phyloP scores from a whole-genome alignment of 2,329 filamentous ascomycete genomes.

The Orbilia javanica region DNA sequence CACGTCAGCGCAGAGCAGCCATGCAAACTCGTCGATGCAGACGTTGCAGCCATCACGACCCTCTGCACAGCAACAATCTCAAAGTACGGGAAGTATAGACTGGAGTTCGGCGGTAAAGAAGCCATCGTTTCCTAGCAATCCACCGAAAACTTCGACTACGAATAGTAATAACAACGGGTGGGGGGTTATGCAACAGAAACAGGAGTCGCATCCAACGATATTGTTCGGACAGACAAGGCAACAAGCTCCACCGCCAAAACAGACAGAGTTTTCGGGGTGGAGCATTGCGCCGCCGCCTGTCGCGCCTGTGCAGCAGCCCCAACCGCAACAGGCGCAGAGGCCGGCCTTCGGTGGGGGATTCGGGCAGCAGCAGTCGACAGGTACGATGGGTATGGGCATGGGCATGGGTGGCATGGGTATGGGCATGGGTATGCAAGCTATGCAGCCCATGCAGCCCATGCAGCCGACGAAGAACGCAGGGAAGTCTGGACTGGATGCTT shows the following conservation, averaged over 20 bases:
- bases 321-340: conserved; percentile 73
- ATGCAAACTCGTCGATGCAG: conserved; percentile 49
- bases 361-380: conserved; percentile 64
- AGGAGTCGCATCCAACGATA: conserved; percentile 58
- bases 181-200: conserved; percentile 53
- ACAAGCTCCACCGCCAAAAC: conserved; percentile 55
- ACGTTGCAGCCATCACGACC: conserved; percentile 32
- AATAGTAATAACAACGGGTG: conserved; percentile 33
- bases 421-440: conserved; percentile 67
- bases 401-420: conserved; percentile 62
- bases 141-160: background rate
- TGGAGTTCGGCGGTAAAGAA: conserved; percentile 59
- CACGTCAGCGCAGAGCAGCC: conserved; percentile 26
- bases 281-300: conserved; percentile 65
- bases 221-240: conserved; percentile 60
- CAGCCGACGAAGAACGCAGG: conserved; percentile 66
- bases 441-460: conserved; percentile 72
- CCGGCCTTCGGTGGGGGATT: conserved; percentile 34
- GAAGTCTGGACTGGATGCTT: conserved; percentile 70
- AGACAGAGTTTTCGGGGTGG: conserved; percentile 61
- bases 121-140: conserved; percentile 34
- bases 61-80: conserved; percentile 33
- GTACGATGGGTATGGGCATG: conserved; percentile 30
- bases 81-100: conserved; percentile 54
- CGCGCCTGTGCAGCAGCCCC: conserved; percentile 37